Conservation (phyloP, 805 yeast species). For the Zygotorulaspora danielsina region DNA sequence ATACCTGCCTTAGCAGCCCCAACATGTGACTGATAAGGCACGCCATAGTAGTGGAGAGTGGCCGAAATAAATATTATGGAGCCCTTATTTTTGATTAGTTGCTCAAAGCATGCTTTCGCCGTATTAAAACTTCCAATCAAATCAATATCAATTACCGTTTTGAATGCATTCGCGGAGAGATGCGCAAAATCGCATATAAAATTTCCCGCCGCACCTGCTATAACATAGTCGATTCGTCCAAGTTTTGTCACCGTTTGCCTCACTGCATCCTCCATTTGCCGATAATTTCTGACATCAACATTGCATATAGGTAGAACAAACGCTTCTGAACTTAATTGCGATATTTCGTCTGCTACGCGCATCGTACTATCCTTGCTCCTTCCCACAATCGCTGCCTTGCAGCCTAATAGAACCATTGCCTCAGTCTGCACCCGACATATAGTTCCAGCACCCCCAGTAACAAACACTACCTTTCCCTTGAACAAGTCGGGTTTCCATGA, state of each 20-base stretch:
- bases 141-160: slow-evolving; percentile 82
- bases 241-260: slow-evolving; percentile 57
- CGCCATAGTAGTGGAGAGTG: slow-evolving; percentile 84
- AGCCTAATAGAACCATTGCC: slow-evolving; percentile 78
- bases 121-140: slow-evolving; percentile 86
- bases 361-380: slow-evolving; percentile 65
- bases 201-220: slow-evolving; percentile 97
- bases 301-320: slow-evolving; percentile 63
- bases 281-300: slow-evolving; percentile 73
- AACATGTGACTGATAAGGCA: slow-evolving; percentile 85
- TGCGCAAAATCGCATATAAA: slow-evolving; percentile 76
- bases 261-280: slow-evolving; percentile 59
- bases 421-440: slow-evolving; percentile 88
- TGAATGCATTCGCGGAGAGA: slow-evolving; percentile 80
- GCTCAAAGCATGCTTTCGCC: slow-evolving; percentile 70
- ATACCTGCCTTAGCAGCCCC: slow-evolving; percentile 96
- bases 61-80: slow-evolving; percentile 76
- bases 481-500: slow-evolving; percentile 60
- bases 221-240: slow-evolving; percentile 80
- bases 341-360: slow-evolving; percentile 62
- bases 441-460: slow-evolving; percentile 97
- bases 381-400: slow-evolving; percentile 82
- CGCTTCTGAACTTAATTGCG: slow-evolving; percentile 48
- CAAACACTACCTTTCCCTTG: slow-evolving; percentile 79
- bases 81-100: slow-evolving; percentile 65